phyloP scores from a whole-genome alignment of 768 basidiomycete species.

The Cytidiella melzeri region DNA sequence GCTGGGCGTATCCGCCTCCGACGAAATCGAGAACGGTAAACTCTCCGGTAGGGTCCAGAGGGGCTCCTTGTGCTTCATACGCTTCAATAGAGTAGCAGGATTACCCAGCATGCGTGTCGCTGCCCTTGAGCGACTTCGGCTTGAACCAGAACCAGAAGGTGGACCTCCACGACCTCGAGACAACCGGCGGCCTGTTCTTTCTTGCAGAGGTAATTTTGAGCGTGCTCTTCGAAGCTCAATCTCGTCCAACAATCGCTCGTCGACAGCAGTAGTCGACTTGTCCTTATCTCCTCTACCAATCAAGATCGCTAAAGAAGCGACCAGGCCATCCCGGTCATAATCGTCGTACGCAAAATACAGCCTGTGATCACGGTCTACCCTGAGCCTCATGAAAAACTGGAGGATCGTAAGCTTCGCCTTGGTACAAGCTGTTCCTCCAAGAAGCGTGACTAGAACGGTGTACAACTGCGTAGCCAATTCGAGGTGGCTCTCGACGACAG shows the following conservation, averaged over 20 bases:
- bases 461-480: slow-evolving; percentile 51
- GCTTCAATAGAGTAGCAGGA: slow-evolving; percentile 3
- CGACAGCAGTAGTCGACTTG: slow-evolving; percentile 15
- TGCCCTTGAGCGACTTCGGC: slow-evolving; percentile 59
- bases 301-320: slow-evolving; percentile 52
- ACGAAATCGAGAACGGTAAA: slow-evolving; percentile 45
- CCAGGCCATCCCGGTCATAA: slow-evolving; percentile 53
- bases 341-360: slow-evolving; percentile 58
- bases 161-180: slow-evolving; percentile 47
- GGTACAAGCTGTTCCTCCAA: slow-evolving; percentile 40
- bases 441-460: slow-evolving; percentile 41
- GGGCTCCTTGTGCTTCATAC: slow-evolving; percentile 34
- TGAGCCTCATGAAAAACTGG: slow-evolving; percentile 82
- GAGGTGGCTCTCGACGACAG: slow-evolving; percentile 40
- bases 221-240: slow-evolving; percentile 39
- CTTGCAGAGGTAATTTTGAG: slow-evolving; percentile 38
- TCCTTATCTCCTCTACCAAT: slow-evolving; percentile 44
- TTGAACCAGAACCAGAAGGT: slow-evolving; percentile 40
- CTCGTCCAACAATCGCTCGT: slow-evolving; percentile 20
- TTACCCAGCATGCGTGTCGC: slow-evolving; percentile 26
- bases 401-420: slow-evolving; percentile 65
- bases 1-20: slow-evolving; percentile 54
- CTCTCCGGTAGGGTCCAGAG: slow-evolving; percentile 70
- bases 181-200: slow-evolving; percentile 43
- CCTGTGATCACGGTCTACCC: slow-evolving; percentile 87